Evolutionary conservation across 73 alveolate genomes (phyloP), one percentile per base, ranked within the genome.

Genomic region (Uronychia binucleata): DNA sequence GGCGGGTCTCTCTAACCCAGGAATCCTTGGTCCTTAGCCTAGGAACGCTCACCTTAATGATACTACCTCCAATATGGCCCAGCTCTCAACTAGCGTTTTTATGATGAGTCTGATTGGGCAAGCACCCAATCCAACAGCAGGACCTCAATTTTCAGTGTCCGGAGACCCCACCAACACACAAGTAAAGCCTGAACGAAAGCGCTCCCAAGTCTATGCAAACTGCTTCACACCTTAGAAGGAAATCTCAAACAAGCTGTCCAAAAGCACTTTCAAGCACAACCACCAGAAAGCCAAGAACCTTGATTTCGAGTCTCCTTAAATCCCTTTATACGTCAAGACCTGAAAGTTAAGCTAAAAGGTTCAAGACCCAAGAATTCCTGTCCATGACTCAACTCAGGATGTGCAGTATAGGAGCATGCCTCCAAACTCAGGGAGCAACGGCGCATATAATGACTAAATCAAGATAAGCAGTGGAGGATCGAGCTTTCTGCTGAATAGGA

Each of bases 1-100:
- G 19, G 82, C 60, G 82, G 5, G 5, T 77, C 29, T 25, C 26
- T 25, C n/a, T 74, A 28, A 1, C 29, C 5, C 8, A 67, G 78
- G 78, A 67, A 13, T 75, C 76, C 5, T 75, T 75, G 26, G 90
- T 80, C 1, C 34, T 26, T 25, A 33, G 30, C 0, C 8, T 32
- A n/a, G 83, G 74, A 75, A 81, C 33, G 59, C 90, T 83, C 78
- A 81, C 60, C 34, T 83, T 80, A 83, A 46, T n/a, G n/a, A n/a
- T n/a, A n/a, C n/a, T n/a, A n/a, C n/a, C n/a, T n/a, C n/a, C n/a
- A 46, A 46, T 5, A 46, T 11, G 19, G n/a, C 19, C 19, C 67
- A 46, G 67, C 67, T 46, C 67, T 46, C 67, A 46, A 46, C 67
- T 46, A 46, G 67, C 67, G 19, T 46, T 46, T 46, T 46, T 46